These are phyloP conservation scores for Anethum foeniculum DNA, from an alignment of 140 eudicot genomes.

Conservation along the genomic window DNA sequence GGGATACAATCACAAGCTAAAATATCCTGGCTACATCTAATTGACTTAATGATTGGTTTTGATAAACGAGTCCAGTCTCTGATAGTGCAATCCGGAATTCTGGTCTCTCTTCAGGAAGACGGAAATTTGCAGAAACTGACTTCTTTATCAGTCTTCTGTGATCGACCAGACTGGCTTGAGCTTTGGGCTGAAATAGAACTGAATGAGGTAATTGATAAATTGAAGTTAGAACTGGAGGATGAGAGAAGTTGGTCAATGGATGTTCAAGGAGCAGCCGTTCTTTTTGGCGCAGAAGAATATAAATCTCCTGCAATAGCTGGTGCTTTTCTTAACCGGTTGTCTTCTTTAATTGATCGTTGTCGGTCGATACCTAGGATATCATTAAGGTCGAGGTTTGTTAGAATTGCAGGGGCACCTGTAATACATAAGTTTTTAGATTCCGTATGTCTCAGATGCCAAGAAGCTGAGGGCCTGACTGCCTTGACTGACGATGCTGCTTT, in stretches of 20 bases:
- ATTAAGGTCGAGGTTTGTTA: constrained; percentile 53
- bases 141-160: constrained; percentile 73
- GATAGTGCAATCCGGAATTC: constrained; percentile 58
- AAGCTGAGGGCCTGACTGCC: constrained; percentile 96
- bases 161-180: constrained; percentile 95
- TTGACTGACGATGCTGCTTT: constrained; percentile 68
- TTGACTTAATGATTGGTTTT: constrained; percentile 82
- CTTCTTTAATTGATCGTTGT: constrained; percentile 67
- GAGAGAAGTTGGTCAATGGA: constrained; percentile 60
- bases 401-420: constrained; percentile 51
- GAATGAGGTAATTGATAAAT: constrained; percentile 39
- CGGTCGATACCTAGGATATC: constrained; percentile 52
- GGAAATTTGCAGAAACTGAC: constrained; percentile 48
- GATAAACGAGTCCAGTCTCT: constrained; percentile 68
- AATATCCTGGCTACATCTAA: constrained; percentile 66
- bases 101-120: constrained; percentile 50
- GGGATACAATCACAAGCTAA: constrained; percentile 45
- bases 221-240: constrained; percentile 61
- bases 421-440: constrained; percentile 46
- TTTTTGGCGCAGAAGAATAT: constrained; percentile 51
- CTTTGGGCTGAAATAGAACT: constrained; percentile 85
- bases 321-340: constrained; percentile 36
- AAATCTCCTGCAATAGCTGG: constrained; percentile 62
- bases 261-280: constrained; percentile 35
- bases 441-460: constrained; percentile 67